phyloP scores from a whole-genome alignment of 768 basidiomycete genomes.

The Boletus fagicola region DNA sequence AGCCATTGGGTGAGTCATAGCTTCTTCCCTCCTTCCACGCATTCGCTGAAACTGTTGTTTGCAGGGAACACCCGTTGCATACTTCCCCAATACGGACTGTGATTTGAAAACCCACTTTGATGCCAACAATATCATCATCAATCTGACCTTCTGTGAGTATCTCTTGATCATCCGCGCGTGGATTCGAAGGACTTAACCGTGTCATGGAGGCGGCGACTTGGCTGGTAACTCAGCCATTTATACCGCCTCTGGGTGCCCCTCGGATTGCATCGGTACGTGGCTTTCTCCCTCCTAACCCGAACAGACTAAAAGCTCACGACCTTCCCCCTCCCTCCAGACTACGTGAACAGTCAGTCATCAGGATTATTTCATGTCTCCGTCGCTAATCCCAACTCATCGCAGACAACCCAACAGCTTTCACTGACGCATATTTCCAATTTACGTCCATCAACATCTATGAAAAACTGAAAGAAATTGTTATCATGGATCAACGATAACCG shows the following conservation, averaged over 20 bases:
- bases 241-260: slow-evolving; percentile 26
- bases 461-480: neutral
- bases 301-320: neutral
- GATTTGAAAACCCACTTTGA: slow-evolving; percentile 38
- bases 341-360: slow-evolving; percentile 25
- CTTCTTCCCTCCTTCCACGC: neutral
- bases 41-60: neutral
- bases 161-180: too few relatives aligned
- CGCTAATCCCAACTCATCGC: neutral
- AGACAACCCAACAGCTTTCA: slow-evolving; percentile 41
- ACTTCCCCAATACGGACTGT: slow-evolving; percentile 41
- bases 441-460: slow-evolving; percentile 38
- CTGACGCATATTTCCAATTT: slow-evolving; percentile 43
- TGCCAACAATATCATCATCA: slow-evolving; percentile 35
- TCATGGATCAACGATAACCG: too few relatives aligned
- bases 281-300: neutral
- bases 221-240: slow-evolving; percentile 30
- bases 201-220: slow-evolving; percentile 28
- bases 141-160: slow-evolving; percentile 34
- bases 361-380: neutral
- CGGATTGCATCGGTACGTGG: neutral
- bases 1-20: slow-evolving; percentile 22
- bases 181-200: neutral
- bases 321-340: slow-evolving; percentile 15
- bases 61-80: slow-evolving; percentile 34